Conservation (phyloP, 2,329 filamentous ascomycete species). For the Cercospora zeina region DNA sequence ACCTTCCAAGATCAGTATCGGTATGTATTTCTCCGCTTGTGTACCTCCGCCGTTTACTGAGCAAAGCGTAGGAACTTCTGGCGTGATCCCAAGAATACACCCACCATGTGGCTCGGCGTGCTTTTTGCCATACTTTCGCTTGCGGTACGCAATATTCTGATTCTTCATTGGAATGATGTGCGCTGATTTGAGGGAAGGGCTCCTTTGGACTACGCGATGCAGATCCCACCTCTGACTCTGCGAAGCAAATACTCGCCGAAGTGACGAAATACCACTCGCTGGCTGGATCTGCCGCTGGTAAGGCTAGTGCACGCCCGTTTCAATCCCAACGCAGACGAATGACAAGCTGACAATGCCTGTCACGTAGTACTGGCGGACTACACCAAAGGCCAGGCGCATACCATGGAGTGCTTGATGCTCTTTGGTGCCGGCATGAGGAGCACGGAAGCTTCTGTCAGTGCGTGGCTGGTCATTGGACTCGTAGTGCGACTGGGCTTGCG, state of each 20-base stretch:
- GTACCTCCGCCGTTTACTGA: neutral
- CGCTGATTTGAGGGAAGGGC: neutral
- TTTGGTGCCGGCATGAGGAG: constrained; percentile 38
- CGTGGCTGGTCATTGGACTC: constrained; percentile 48
- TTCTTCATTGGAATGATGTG: too few species aligned
- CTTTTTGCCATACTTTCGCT: constrained; percentile 52
- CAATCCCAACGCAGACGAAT: neutral
- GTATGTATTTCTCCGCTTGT: neutral
- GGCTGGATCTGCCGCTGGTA: constrained; percentile 36
- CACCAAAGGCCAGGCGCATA: constrained; percentile 48
- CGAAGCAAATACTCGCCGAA: constrained; percentile 26
- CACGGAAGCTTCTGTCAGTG: constrained; percentile 38
- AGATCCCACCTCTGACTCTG: constrained; percentile 27
- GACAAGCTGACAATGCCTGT: neutral
- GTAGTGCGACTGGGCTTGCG: constrained; percentile 45
- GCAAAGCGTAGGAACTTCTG: constrained; percentile 42
- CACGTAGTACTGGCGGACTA: constrained; percentile 42
- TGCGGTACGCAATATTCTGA: constrained; percentile 27
- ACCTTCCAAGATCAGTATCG: constrained; percentile 48
- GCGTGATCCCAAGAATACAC: constrained; percentile 41
- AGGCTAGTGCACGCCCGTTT: neutral
- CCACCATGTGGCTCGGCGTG: constrained; percentile 51
- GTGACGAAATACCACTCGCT: constrained; percentile 36
- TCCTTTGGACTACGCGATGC: constrained; percentile 36
- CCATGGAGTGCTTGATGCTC: constrained; percentile 45